Base-by-base conservation (phyloP, 306 rosid species). In the Glycine latifolia region DNA sequence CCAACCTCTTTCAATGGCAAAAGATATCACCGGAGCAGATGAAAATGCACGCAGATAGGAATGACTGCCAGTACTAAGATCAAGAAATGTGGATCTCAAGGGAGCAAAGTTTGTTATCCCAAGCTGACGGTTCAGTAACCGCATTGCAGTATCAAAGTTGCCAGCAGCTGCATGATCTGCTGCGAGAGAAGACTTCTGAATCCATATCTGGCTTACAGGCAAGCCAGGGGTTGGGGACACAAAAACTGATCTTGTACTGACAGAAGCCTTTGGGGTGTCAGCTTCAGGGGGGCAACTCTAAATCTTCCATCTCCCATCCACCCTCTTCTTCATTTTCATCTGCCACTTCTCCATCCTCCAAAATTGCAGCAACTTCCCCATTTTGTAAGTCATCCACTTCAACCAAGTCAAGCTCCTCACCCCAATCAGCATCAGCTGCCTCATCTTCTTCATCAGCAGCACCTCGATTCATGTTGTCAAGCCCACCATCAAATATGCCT, bases 121-220 rank as follows among this genome's bases (percentile, higher is more conserved):
- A 71, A 92, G 97, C 77, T 92, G 97, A 79, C 92, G 83, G 86
- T 85, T 85, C 67, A 92, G 87, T 55, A 92, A 80, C 60, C 92
- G 81, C 97, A 92, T 92, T 17, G 94, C 97, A 20, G 97, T 89
- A 58, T 92, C 97, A 49, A 90, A 92, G 77, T 92, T 89, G 26
- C 97, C 97, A 4, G 91, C 97, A 55, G 97, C 97, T 1, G 87
- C 97, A 79, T 92, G 97, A 77, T 92, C 97, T 59, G 97, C 97
- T 8, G 97, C 97, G 62, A 92, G 91, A 69, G 94, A 89, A 26
- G 97, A 90, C 44, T 79, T 87, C 87, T 92, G 97, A 80, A 69
- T 87, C 97, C 97, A 92, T 68, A 90, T 89, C 84, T 92, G 92
- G 84, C 81, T 89, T 3, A 90, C 92, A 13, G 97, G 88, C 91